These are phyloP conservation scores for Penicillium cataractarum DNA, from an alignment of 495 filamentous ascomycete genomes.

Conservation along the genomic window DNA sequence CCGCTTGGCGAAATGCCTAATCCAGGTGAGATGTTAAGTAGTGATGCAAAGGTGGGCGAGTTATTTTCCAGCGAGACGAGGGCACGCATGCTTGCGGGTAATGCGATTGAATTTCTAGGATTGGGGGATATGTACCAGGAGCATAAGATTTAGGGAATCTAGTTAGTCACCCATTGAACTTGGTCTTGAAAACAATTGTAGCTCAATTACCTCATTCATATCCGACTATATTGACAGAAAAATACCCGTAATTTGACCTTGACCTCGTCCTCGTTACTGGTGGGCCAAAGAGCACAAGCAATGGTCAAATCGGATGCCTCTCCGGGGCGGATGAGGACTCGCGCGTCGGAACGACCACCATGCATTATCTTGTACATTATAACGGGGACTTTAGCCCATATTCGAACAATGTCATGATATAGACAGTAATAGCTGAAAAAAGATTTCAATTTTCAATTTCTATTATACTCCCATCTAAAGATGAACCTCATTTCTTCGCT, in stretches of 20 bases:
- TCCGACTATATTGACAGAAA: neutral
- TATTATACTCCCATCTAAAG: neutral
- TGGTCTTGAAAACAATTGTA: no score
- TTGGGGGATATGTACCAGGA: slow-evolving; percentile 13
- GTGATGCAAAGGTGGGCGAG: slow-evolving; percentile 16
- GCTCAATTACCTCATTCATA: neutral
- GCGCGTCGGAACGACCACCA: neutral
- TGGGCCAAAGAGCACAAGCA: neutral
- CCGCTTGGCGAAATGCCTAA: slow-evolving; percentile 29
- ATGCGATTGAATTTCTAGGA: slow-evolving; percentile 27
- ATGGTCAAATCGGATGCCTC: slow-evolving; percentile 11
- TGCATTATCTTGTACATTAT: neutral
- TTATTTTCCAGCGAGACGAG: slow-evolving; percentile 22
- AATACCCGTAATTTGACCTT: neutral
- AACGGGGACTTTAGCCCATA: neutral
- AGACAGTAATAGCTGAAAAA: no score
- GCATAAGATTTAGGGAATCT: neutral
- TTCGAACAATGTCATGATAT: neutral
- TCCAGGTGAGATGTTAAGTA: slow-evolving; percentile 25
- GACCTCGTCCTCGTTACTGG: neutral
- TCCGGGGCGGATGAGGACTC: slow-evolving; percentile 16
- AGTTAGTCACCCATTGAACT: neutral
- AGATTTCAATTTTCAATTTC: no score
- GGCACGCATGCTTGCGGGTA: slow-evolving; percentile 27
- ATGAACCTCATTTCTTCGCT: neutral